Base-by-base conservation (phyloP, 2,329 filamentous ascomycete genomes). In the Trichophyton equinum region DNA sequence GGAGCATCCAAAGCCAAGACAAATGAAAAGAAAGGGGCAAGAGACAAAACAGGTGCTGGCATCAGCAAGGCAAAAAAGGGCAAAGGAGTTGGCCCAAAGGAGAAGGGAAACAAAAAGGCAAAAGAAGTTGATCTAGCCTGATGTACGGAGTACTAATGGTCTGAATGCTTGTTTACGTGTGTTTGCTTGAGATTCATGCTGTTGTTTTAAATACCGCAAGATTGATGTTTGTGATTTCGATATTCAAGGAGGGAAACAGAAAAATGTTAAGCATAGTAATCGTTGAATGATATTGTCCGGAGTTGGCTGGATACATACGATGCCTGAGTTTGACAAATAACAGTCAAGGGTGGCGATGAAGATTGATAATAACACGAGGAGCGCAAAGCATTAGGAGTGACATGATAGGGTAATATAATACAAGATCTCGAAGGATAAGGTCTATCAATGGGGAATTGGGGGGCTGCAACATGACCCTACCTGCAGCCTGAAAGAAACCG, bases 41-140 rank as follows among this genome's bases (percentile, higher is more conserved):
- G 22, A 0, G 25, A 13, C 3, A 30, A n/a, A 44, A 30, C 36
- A 20, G 40, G 55, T 18, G 5, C 55, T 8, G 33, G 55, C 2
- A 13, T 44, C 5, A 51, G 44, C 13, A 44, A 33, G 33, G 59
- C 51, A 18, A 59, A 51, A 57, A 38, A 13, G 33, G 56, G 44
- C 13, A 61, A 51, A 53, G 47, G 58, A 4, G 40, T 2, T 27
- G 59, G 59, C 7, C 36, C 38, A 4, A 62, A 60, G 18, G 58
- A 49, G 5, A 56, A 49, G 13, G 61, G 38, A 15, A 51, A 30
- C 42, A 44, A 38, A 2, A 57, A 25, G 36, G 36, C 20, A n/a
- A 13, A 55, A 4, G 20, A 27, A 51, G 11, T 15, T 30, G 9
- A 13, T 25, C 20, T 51, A 51, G 20, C 20, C 20, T 22, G 22